Base-by-base conservation (phyloP, 2,329 filamentous ascomycete genomes). In the Phaeosphaeriaceae sp. region DNA sequence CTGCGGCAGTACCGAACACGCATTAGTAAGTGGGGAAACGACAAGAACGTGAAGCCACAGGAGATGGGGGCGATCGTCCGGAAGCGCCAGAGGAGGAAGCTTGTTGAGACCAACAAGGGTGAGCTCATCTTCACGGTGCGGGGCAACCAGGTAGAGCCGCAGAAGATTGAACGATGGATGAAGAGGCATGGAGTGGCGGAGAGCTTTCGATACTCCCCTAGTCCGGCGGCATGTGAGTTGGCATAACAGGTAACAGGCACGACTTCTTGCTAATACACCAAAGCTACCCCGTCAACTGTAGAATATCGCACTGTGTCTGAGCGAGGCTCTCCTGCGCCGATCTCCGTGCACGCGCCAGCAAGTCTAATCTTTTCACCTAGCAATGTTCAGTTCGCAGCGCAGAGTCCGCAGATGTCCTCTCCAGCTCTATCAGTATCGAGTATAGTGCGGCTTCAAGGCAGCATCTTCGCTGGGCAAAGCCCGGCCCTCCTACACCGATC, bases 91-190 rank as follows among this genome's bases (percentile, higher is more conserved):
- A 34, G 43, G n/a, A 51, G 61, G 28, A 56, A 54, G 11, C 52
- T 66, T n/a, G 9, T 60, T 4, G 53, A 67, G 18, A 17, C 17
- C 9, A 18, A 52, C 17, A 56, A 60, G 20, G 28, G 35, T 4
- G 12, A 43, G n/a, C 48, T 59, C 4, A 28, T 6, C 5, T 62
- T 64, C 36, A 18, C 37, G 21, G 56, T 63, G 2, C 15, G 63
- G 36, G 52, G 42, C 17, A 39, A 26, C 15, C 6, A 15, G 32
- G 60, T 66, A 21, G 49, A 58, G 16, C 46, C 23, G n/a, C 44
- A 54, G 30, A 63, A 61, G 43, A 61, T 64, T 20, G 48, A 56
- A 2, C 50, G 60, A n/a, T 64, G 54, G 61, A 66, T 61, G 58
- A 61, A 53, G 17, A 29, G 46, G 6, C 38, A 64, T 11, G 35